A percentile compares a stretch with the other conserved stretches of the same genome.
These are phyloP conservation scores for Tetrahymena malaccensis DNA, from an alignment of 73 alveolate genomes.

Conservation along the genomic window DNA sequence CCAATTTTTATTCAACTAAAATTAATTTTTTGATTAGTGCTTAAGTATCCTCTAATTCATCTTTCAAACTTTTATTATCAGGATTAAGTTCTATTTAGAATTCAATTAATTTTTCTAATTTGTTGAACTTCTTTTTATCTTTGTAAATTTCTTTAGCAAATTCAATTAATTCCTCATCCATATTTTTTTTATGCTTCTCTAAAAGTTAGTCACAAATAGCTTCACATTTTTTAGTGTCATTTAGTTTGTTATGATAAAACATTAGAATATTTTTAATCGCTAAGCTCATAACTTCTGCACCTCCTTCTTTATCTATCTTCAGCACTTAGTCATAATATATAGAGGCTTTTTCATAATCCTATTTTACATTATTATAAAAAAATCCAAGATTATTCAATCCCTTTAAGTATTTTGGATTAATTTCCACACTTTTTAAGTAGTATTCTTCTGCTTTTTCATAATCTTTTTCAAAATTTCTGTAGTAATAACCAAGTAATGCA, in stretches of 20 bases:
- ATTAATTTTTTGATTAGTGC: too few species aligned
- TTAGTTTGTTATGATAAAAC: not conserved
- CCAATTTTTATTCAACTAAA: not conserved
- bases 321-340: not conserved
- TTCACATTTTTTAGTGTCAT: not conserved
- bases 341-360: not conserved
- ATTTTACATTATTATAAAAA: too few species aligned
- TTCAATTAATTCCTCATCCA: not conserved
- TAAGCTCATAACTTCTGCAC: not conserved
- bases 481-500: not conserved
- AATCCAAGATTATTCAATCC: not conserved
- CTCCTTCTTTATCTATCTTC: not conserved
- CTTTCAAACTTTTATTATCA: not conserved
- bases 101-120: not conserved
- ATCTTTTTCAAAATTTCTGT: not conserved
- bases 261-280: not conserved
- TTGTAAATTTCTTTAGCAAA: not conserved
- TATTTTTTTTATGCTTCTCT: not conserved
- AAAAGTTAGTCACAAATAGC: not conserved
- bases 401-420: not conserved
- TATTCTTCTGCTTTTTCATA: not conserved
- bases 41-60: not conserved
- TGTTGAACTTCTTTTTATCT: too few species aligned
- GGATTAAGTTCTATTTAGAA: not conserved
- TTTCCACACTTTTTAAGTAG: not conserved